Percentiles rank a stretch among this genome's conserved stretches.
These are phyloP conservation scores for Aureobasidium pullulans DNA, from an alignment of 2,329 filamentous ascomycete genomes.

Conservation along the genomic window DNA sequence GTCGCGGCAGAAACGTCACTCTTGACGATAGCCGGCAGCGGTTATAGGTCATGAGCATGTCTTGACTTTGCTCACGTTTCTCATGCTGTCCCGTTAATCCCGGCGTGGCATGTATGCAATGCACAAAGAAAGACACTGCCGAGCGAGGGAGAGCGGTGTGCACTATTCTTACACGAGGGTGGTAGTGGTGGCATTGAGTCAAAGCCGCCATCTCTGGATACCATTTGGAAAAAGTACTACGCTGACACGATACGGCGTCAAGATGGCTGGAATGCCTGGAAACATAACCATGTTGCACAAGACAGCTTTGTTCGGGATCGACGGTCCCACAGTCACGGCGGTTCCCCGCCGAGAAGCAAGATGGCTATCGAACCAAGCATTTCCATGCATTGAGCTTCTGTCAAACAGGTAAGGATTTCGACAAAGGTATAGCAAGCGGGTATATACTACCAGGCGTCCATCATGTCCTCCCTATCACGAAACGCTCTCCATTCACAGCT, in stretches of 20 bases:
- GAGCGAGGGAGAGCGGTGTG: background rate
- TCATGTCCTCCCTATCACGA: background rate
- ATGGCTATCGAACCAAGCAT: background rate
- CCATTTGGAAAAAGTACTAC: conserved; percentile 4
- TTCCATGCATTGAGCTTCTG: background rate
- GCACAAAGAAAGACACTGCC: conserved; percentile 2
- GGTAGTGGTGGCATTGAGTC: background rate
- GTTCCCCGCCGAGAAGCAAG: background rate
- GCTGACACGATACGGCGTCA: background rate
- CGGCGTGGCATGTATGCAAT: conserved; percentile 5
- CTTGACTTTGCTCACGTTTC: background rate
- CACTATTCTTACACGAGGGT: background rate
- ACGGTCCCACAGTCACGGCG: background rate
- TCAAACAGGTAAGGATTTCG: background rate
- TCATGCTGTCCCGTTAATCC: background rate
- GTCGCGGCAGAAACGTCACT: conserved; percentile 9
- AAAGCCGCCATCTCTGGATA: background rate
- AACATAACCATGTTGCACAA: background rate
- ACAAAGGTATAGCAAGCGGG: background rate
- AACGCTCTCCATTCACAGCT: background rate
- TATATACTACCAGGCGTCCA: too few species aligned
- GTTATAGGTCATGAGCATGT: conserved; percentile 3
- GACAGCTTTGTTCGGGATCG: background rate
- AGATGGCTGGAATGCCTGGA: conserved; percentile 1
- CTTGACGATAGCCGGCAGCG: background rate